Percentiles rank a stretch among this genome's conserved stretches.
phyloP scores from a whole-genome alignment of 2,329 filamentous ascomycete species.

The Fusarium pseudonygamai region DNA sequence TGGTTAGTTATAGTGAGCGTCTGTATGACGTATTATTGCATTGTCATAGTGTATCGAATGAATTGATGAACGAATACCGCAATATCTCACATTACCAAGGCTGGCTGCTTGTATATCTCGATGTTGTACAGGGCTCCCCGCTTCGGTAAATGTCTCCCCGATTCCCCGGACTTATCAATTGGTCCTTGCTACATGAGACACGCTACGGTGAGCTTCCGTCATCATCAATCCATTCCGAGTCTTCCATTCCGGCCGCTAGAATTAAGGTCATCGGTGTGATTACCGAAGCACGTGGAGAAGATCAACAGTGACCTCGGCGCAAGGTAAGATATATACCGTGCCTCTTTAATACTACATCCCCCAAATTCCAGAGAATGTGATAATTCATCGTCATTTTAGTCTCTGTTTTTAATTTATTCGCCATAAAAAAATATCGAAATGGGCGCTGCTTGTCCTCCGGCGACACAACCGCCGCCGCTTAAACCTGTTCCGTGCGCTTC shows the following conservation, averaged over 20 bases:
- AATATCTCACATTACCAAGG: neutral
- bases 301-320: constrained; percentile 28
- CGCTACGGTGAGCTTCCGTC: constrained; percentile 9
- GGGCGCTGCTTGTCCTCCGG: constrained; percentile 27
- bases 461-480: constrained; percentile 19
- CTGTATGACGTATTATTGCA: neutral
- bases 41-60: neutral
- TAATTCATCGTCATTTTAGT: neutral
- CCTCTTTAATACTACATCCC: neutral
- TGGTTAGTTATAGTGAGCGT: neutral
- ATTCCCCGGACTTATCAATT: neutral
- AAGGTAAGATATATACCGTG: neutral
- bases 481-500: constrained; percentile 54
- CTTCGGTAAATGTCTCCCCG: constrained; percentile 5
- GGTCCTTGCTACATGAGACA: neutral
- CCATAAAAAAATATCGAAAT: neutral
- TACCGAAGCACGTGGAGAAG: constrained; percentile 37
- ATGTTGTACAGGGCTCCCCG: neutral
- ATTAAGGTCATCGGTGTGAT: constrained; percentile 18
- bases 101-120: neutral
- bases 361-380: constrained; percentile 26
- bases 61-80: neutral
- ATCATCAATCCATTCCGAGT: constrained; percentile 6
- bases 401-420: neutral
- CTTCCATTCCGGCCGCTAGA: constrained; percentile 8